These are phyloP conservation scores for Alloascoidea africana DNA, from an alignment of 805 yeast species.

Conservation along the genomic window DNA sequence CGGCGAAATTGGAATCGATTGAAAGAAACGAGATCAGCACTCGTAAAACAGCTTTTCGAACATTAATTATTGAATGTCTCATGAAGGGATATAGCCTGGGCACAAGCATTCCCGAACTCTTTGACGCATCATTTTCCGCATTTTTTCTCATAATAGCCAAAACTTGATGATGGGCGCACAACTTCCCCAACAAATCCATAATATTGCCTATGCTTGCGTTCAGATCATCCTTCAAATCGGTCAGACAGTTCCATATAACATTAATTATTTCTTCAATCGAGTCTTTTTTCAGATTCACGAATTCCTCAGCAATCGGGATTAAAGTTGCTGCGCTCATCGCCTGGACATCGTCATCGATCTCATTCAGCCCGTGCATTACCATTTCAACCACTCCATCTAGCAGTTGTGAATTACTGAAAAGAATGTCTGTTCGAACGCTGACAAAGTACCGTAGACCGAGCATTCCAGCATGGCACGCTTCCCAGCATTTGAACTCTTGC, in stretches of 20 bases:
- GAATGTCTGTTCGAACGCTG: conserved; percentile 71
- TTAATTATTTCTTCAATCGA: conserved; percentile 31
- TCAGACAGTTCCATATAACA: conserved; percentile 84
- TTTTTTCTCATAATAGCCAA: conserved; percentile 52
- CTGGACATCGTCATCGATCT: conserved; percentile 87
- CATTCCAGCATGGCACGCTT: conserved; percentile 97
- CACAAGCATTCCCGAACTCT: conserved; percentile 60
- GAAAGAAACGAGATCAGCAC: conserved; percentile 63
- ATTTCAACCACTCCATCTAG: conserved; percentile 64
- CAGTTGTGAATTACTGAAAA: conserved; percentile 38
- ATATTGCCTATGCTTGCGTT: conserved; percentile 93
- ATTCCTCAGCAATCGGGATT: conserved; percentile 79
- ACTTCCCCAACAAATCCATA: conserved; percentile 81
- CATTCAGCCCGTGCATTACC: conserved; percentile 70
- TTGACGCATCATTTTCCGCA: conserved; percentile 31
- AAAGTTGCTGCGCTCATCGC: conserved; percentile 92
- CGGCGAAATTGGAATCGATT: conserved; percentile 29
- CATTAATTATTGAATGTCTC: conserved; percentile 86
- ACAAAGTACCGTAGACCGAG: conserved; percentile 86
- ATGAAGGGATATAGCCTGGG: conserved; percentile 87
- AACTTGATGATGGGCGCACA: conserved; percentile 73
- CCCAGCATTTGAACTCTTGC: conserved; percentile 60
- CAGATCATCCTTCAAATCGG: conserved; percentile 78
- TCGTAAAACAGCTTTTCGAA: conserved; percentile 74
- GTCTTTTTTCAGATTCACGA: conserved; percentile 45